phyloP scores from a whole-genome alignment of 2,329 filamentous ascomycete genomes.

The Fusarium neocosmosporiellum region DNA sequence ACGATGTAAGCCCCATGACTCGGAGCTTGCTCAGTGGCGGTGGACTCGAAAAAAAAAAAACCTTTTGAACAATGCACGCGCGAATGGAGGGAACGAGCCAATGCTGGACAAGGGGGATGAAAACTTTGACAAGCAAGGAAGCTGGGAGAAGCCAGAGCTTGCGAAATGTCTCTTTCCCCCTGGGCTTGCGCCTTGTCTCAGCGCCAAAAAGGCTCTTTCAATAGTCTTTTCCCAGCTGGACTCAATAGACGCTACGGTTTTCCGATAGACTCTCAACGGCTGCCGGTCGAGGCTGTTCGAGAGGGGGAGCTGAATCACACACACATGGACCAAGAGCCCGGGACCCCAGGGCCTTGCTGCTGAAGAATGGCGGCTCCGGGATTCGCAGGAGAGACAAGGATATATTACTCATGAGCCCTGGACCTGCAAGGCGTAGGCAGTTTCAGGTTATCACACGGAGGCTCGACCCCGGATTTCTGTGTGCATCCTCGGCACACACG shows the following conservation, averaged over 20 bases:
- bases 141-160: not conserved
- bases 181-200: constrained; percentile 8
- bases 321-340: not conserved
- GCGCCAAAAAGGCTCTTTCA: not conserved
- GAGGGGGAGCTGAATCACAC: not conserved
- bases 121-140: constrained; percentile 8
- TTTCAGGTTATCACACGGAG: constrained; percentile 1
- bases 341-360: not conserved
- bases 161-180: not conserved
- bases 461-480: constrained; percentile 31
- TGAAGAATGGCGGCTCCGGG: constrained; percentile 24
- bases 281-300: not conserved
- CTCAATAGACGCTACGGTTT: constrained; percentile 2
- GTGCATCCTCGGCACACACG: constrained; percentile 21
- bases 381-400: constrained; percentile 9
- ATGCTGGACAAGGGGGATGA: not conserved
- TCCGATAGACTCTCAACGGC: constrained; percentile 28
- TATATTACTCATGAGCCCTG: constrained; percentile 5
- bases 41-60: not conserved
- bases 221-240: not conserved
- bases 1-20: constrained; percentile 22
- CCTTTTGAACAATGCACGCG: not conserved
- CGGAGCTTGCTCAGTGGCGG: constrained; percentile 33
- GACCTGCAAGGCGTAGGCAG: constrained; percentile 3
- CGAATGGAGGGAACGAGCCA: not conserved